phyloP scores from a whole-genome alignment of 2,329 filamentous ascomycete genomes.

The Colletotrichum sp. region DNA sequence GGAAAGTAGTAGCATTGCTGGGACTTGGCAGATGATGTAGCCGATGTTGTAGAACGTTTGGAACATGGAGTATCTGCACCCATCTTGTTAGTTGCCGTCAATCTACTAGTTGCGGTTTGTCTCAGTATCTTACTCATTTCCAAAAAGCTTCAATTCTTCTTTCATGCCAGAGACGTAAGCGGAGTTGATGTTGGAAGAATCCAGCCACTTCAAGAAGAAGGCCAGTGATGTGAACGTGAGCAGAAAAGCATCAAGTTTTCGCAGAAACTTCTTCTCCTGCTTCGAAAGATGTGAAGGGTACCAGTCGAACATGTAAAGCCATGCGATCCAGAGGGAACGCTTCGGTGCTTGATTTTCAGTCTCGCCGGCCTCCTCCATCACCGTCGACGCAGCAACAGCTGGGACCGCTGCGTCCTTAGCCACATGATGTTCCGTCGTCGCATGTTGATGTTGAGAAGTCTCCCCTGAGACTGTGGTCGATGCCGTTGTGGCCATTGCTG shows the following conservation, averaged over 20 bases:
- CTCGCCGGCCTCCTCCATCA: conserved; percentile 51
- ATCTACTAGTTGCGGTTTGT: neutral
- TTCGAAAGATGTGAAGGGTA: conserved; percentile 27
- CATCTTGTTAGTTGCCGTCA: neutral
- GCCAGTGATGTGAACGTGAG: conserved; percentile 23
- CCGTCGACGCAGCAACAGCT: conserved; percentile 48
- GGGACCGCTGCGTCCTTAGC: conserved; percentile 4
- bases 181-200: conserved; percentile 40
- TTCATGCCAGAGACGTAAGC: conserved; percentile 47
- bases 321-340: conserved; percentile 20
- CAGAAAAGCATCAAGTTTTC: conserved; percentile 27
- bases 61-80: conserved; percentile 12
- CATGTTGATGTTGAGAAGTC: neutral
- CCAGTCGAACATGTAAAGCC: conserved; percentile 30
- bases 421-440: neutral
- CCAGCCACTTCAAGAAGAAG: conserved; percentile 28
- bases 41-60: conserved; percentile 22
- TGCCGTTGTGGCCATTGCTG: neutral
- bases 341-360: conserved; percentile 14
- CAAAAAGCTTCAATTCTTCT: conserved; percentile 35
- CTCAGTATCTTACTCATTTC: conserved; percentile 29
- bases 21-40: conserved; percentile 21
- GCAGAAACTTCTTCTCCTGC: conserved; percentile 22
- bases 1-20: conserved; percentile 18
- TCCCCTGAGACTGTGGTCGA: neutral